A percentile compares a stretch with the other conserved stretches of the same genome.
Evolutionary conservation across 139 green algal species (phyloP).

Genomic region (Chlorella sp.): DNA sequence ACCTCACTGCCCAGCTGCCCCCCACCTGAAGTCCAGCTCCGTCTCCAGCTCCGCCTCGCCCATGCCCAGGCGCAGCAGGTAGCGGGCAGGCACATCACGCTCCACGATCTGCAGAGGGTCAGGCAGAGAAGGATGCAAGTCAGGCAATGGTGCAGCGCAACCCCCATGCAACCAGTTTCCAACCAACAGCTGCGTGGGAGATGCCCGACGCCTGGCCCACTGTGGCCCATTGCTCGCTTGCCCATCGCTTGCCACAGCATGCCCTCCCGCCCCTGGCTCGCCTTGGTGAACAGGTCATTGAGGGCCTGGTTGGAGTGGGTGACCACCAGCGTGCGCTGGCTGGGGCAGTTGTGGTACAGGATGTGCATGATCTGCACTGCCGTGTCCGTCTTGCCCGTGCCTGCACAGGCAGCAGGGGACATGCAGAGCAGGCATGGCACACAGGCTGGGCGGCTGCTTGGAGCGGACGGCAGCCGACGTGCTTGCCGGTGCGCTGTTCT

Average conservation of each 20-base stretch:
- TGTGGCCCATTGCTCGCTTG: neutral
- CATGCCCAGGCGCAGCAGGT: constrained; percentile 95
- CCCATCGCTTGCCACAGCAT: neutral
- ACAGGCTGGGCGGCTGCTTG: no score
- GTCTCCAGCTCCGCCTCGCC: constrained; percentile 95
- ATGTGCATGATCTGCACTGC: constrained; percentile 94
- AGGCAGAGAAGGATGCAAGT: no score
- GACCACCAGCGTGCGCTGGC: constrained; percentile 94
- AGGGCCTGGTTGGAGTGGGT: constrained; percentile 98
- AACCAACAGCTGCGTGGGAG: no score
- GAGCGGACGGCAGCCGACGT: no score
- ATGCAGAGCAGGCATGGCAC: neutral
- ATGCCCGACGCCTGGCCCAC: no score
- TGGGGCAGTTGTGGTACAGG: constrained; percentile 96
- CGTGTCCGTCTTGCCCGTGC: constrained; percentile 98
- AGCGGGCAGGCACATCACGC: constrained; percentile 81
- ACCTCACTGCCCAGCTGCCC: no score
- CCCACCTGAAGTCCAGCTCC: constrained; percentile 83
- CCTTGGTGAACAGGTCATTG: constrained; percentile 84
- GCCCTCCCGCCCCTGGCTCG: neutral
- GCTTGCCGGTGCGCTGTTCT: no score
- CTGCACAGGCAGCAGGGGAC: constrained; percentile 27
- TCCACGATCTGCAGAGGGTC: constrained; percentile 97
- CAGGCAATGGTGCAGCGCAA: no score
- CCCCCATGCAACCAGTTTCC: no score